phyloP scores from a whole-genome alignment of 306 rosid genomes.

The Astragalus membranaceus region DNA sequence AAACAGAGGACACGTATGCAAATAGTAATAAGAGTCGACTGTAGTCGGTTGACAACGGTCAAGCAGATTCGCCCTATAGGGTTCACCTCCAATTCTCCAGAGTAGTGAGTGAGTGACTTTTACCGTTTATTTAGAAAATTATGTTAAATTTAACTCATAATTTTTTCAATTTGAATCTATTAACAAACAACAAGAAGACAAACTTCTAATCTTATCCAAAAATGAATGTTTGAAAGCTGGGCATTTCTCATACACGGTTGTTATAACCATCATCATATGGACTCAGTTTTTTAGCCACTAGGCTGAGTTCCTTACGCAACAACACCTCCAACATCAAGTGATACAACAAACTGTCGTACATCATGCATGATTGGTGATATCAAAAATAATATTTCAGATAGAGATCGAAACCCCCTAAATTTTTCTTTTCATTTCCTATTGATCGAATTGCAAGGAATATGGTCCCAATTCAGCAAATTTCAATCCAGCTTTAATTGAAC shows the following conservation, averaged over 20 bases:
- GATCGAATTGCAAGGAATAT: neutral
- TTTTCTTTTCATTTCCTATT: neutral
- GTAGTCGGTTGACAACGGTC: no score
- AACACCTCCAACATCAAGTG: neutral
- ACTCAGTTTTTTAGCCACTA: neutral
- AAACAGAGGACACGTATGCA: no score
- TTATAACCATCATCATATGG: constrained; percentile 4
- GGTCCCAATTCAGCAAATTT: constrained; percentile 23
- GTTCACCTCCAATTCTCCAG: no score
- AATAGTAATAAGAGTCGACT: no score
- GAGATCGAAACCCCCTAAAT: neutral
- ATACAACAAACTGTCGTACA: neutral
- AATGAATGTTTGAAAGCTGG: neutral
- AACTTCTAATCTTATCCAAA: neutral
- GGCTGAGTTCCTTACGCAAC: constrained; percentile 25
- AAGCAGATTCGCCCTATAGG: no score
- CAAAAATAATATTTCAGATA: neutral
- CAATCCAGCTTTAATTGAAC: constrained; percentile 4
- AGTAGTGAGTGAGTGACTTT: no score
- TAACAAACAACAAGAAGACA: no score
- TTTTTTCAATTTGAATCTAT: no score
- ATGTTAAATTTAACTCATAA: no score
- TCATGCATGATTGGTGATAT: neutral
- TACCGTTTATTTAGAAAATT: no score
- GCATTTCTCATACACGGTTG: constrained; percentile 8